Conservation (phyloP, 768 basidiomycete species). For the Tylopilus balloui region DNA sequence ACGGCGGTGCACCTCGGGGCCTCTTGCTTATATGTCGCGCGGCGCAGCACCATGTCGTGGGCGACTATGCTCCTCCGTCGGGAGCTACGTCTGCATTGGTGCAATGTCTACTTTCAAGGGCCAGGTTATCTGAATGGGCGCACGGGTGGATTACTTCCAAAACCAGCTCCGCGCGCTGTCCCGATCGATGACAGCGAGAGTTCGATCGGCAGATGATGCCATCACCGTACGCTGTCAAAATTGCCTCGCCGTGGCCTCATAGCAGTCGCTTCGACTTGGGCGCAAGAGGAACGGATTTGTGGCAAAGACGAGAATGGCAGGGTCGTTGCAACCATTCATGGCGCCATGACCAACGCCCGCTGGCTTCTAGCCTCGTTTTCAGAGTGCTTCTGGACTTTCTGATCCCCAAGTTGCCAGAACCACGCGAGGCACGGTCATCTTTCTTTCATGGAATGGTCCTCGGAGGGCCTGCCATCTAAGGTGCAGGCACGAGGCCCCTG, state of each 20-base stretch:
- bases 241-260: neutral
- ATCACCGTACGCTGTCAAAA: conserved; percentile 11
- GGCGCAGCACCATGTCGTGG: neutral
- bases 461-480: conserved; percentile 22
- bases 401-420: conserved; percentile 1
- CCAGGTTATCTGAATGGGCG: neutral
- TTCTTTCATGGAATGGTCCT: conserved; percentile 25
- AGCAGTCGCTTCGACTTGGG: neutral
- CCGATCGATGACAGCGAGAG: conserved; percentile 18
- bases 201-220: conserved; percentile 21
- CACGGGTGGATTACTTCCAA: conserved; percentile 8
- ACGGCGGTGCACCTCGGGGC: neutral
- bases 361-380: conserved; percentile 5
- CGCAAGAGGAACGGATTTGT: neutral
- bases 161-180: conserved; percentile 14
- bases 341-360: neutral
- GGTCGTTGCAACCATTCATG: neutral
- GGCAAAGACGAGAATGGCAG: neutral
- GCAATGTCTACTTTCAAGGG: neutral
- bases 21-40: neutral
- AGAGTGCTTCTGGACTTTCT: conserved; percentile 13
- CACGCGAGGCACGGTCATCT: conserved; percentile 11
- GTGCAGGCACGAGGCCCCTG: conserved; percentile 31
- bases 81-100: neutral
- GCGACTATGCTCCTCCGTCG: neutral